phyloP scores from a whole-genome alignment of 495 filamentous ascomycete species.

The Daldinia decipiens region DNA sequence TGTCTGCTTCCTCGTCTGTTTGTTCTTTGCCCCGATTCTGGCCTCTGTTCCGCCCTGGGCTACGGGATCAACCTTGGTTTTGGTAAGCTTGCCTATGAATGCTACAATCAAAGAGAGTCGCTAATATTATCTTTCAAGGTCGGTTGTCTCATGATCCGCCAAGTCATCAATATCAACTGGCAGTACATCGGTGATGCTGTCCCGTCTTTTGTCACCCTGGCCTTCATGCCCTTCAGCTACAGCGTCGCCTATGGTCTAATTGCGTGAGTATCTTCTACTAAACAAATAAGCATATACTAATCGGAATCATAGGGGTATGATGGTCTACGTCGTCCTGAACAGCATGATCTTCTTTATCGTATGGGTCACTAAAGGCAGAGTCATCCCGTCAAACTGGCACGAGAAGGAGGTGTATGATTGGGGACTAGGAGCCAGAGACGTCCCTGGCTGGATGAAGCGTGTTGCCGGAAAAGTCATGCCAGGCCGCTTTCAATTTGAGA shows the following conservation, averaged over 20 bases:
- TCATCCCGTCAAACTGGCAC: constrained; percentile 76
- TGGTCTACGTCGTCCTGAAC: constrained; percentile 78
- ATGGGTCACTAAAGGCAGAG: constrained; percentile 65
- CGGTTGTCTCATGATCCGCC: constrained; percentile 66
- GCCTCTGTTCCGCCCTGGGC: constrained; percentile 87
- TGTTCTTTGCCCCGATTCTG: constrained; percentile 87
- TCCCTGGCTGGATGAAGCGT: constrained; percentile 47
- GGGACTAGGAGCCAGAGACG: constrained; percentile 53
- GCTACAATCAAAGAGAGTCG: neutral
- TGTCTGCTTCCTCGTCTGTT: constrained; percentile 77
- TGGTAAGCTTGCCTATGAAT: constrained; percentile 59
- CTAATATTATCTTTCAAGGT: constrained; percentile 51
- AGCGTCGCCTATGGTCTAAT: constrained; percentile 83
- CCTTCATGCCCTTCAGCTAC: constrained; percentile 84
- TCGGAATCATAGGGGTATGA: constrained; percentile 64
- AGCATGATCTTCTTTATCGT: constrained; percentile 65
- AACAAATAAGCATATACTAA: constrained; percentile 24
- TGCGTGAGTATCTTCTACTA: constrained; percentile 57
- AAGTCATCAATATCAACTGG: constrained; percentile 65
- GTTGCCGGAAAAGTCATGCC: constrained; percentile 33
- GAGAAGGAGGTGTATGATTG: constrained; percentile 81
- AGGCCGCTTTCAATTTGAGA: constrained; percentile 5
- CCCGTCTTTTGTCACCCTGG: constrained; percentile 81
- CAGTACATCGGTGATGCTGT: constrained; percentile 72
- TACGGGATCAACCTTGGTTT: constrained; percentile 79